Conservation (phyloP, 139 green algal species). For the Zygnema cylindricum region DNA sequence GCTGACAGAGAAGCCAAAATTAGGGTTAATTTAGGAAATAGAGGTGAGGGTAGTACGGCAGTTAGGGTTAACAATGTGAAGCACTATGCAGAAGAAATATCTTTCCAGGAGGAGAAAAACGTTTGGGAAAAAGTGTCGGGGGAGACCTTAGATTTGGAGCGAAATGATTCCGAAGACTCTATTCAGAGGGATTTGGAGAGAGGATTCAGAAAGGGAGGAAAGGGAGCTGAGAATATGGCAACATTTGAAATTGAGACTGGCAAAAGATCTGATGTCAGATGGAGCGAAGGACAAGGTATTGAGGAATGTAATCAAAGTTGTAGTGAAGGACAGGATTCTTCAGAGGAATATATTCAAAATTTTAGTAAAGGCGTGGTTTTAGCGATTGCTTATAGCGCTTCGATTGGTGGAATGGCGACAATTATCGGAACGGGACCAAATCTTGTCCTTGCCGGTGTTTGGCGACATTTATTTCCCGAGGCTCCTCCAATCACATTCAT, state of each 20-base stretch:
- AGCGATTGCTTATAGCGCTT: constrained; percentile 35
- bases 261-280: background rate
- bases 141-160: background rate
- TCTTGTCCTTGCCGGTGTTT: constrained; percentile 47
- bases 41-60: background rate
- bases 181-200: no score
- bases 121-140: no score
- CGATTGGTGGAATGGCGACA: constrained; percentile 53
- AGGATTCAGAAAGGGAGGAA: no score
- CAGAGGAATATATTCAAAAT: background rate
- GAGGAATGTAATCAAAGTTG: background rate
- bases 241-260: background rate
- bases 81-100: background rate
- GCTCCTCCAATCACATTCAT: constrained; percentile 44
- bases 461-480: constrained; percentile 14
- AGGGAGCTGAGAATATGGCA: no score
- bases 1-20: background rate
- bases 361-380: constrained; percentile 37
- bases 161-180: background rate
- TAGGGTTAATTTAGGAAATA: background rate
- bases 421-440: constrained; percentile 52
- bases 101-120: background rate
- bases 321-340: background rate
- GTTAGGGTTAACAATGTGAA: background rate
- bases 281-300: background rate